Base-by-base conservation (phyloP, 257 asterid species). In the Lantana camara region DNA sequence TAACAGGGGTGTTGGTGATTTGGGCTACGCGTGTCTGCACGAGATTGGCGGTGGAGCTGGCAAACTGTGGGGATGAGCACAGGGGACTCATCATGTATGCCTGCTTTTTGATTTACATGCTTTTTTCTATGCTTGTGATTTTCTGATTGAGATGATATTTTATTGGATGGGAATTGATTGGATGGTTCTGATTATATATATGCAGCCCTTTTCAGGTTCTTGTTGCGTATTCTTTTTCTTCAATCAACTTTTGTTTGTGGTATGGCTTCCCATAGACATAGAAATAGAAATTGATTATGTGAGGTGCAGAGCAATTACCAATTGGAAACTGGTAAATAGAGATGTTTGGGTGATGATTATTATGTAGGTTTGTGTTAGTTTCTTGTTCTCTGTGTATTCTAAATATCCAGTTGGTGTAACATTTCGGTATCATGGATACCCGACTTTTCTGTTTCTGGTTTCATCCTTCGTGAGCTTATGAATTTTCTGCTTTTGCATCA, bases 1-100 rank as follows among this genome's bases (percentile, higher is more conserved):
- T 71, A 17, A 68, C 86, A 0, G 92, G 87, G 42, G 64, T 80
- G 27, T 82, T 82, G 32, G 90, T 86, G 69, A 54, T 89, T 9
- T 89, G 95, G 96, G 81, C 95, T 13, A 83, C 95, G 4, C 78
- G 95, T 12, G 95, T 84, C 60, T 89, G 95, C 79, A 75, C 95
- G 2, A 68, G 92, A 67, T 76, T 89, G 75, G 76, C 82, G 45
- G 96, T 86, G 44, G 92, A 89, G 83, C 80, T 89, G 50, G 90
- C 96, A 11, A 82, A 82, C 20, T 86, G 82, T 30, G 95, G 97
- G 60, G 91, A 89, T 21, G 93, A 89, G 64, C 95, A 86, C 53
- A 69, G 94, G 3, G 95, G 94, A 7, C 80, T 90, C 76, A 87
- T 90, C 68, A 76, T 87, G 41, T 89, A 89, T 45, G 90, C 95